Base-by-base conservation (phyloP, 306 rosid genomes). In the Cucurbita pepo region DNA sequence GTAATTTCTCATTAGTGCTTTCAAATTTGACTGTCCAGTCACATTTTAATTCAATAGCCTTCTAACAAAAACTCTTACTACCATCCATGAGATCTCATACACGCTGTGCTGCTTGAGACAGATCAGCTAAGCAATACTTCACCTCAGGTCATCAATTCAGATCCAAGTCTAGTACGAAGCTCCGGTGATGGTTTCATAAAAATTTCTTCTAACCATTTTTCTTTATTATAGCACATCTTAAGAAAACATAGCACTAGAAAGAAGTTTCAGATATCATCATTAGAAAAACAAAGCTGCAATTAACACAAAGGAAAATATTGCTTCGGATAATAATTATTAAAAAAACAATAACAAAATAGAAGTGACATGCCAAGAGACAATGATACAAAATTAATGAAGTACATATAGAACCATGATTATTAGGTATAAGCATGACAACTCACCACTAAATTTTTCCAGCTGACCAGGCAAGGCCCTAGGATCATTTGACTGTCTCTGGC, bases 401-500 rank as follows among this genome's bases (percentile, higher is more conserved):
- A 30, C 34, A 30, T 30, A 56, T 15, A 57, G 58, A 18, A 53
- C 38, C 21, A 53, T 52, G 34, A 57, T 56, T 21, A 13, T 22
- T 6, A 61, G 37, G 38, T 36, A 43, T 25, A 11, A 61, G 71
- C 76, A 74, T 37, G 51, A 73, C 69, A 63, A 78, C 91, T 63
- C 85, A 91, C 99, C 99, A 71, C 97, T 91, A 59, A 56, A 88
- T 76, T 89, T 95, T 77, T 89, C 97, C 75, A 82, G 88, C 61
- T 54, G 82, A 80, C 79, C 72, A 78, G 92, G 78, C 78, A 90
- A 86, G 52, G 84, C 72, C 82, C 83, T 88, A 60, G 80, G 80
- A 79, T 89, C 96, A 67, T 88, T 85, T 62, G 78, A 77, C 84
- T 95, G 96, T 82, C 95, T 87, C 78, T 91, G 99, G 85, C 96